Percentiles rank a stretch among this genome's conserved stretches.
These are phyloP conservation scores for Yamadazyma nakazawae DNA, from an alignment of 805 yeast genomes.

Conservation along the genomic window DNA sequence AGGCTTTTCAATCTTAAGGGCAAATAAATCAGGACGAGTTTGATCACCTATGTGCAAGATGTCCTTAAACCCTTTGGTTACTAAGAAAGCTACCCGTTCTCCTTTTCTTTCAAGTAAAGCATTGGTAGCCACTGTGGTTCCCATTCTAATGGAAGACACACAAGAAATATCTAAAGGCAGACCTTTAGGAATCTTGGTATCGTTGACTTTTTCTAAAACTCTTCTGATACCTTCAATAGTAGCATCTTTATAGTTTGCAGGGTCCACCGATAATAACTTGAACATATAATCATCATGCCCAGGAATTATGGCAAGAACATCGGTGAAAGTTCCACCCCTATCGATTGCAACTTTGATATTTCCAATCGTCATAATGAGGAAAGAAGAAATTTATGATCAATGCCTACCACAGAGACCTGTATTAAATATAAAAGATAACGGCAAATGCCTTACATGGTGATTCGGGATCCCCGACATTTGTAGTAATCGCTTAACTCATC, in stretches of 20 bases:
- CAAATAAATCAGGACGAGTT: constrained; percentile 20
- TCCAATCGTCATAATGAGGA: no score
- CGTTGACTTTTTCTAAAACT: constrained; percentile 14
- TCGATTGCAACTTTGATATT: constrained; percentile 19
- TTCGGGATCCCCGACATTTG: no score
- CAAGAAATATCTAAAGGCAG: constrained; percentile 15
- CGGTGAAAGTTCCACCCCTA: constrained; percentile 26
- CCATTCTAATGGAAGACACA: constrained; percentile 20
- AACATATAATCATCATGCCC: constrained; percentile 58
- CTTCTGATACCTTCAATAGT: constrained; percentile 20
- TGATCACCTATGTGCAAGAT: constrained; percentile 21
- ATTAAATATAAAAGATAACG: no score
- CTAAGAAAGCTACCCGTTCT: constrained; percentile 16
- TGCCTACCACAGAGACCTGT: no score
- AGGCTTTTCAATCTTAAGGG: constrained; percentile 15
- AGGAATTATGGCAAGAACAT: constrained; percentile 39
- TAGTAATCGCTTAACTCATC: no score
- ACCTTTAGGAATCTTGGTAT: constrained; percentile 23
- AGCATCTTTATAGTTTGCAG: constrained; percentile 18
- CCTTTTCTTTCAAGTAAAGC: constrained; percentile 23
- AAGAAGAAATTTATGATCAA: no score
- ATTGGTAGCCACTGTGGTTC: constrained; percentile 29
- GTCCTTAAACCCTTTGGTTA: constrained; percentile 21
- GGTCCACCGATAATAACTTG: constrained; percentile 20
- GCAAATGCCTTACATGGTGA: no score